Base-by-base conservation (phyloP, 2,329 filamentous ascomycete species). In the Pseudogymnoascus pannorum region DNA sequence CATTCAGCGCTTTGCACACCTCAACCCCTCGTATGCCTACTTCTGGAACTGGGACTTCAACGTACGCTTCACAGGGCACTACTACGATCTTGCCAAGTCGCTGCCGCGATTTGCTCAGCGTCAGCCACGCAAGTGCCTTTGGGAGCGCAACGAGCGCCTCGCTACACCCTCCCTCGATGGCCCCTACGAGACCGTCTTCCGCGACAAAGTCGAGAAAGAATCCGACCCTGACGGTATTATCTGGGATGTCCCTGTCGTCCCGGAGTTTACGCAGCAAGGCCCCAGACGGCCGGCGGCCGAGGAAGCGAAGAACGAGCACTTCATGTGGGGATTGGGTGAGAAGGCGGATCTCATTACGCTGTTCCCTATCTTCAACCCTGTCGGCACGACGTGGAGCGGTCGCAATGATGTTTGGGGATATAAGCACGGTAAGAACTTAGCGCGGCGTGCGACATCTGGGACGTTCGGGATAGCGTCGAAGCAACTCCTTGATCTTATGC, bases 11-110 rank as follows among this genome's bases (percentile, higher is more conserved):
- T 92, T 92, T 70, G 84, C 84, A 62, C 81, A 88, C 68, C 87
- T 88, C 58, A 87, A 91, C 68, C 88, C 88, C 0, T 85, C 93
- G 68, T 94, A 89, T 66, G 88, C 92, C 67, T 91, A 83, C 68
- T 80, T 61, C 57, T 68, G 66, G 66, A 66, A 68, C 18, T 94
- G 90, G 89, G 91, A 94, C 71, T 89, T 91, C 75, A 89, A 94
- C 70, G 86, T 87, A 31, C 82, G 91, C 57, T 88, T 88, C 69
- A 91, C 86, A 0, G 90, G 90, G 7, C 89, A 94, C 65, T 87
- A 92, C 75, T 92, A 93, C 73, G 87, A 93, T 67, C 83, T 93
- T 66, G 82, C 91, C 44, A 81, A 87, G 66, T 86, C 86, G 64
- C 74, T 91, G 6, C 74, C 76, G 20, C 73, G 79, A 1, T 91